A percentile compares a stretch with the other conserved stretches of the same genome.
Evolutionary conservation across 2,329 filamentous ascomycete genomes (phyloP).

Genomic region (Botrytis byssoidea): DNA sequence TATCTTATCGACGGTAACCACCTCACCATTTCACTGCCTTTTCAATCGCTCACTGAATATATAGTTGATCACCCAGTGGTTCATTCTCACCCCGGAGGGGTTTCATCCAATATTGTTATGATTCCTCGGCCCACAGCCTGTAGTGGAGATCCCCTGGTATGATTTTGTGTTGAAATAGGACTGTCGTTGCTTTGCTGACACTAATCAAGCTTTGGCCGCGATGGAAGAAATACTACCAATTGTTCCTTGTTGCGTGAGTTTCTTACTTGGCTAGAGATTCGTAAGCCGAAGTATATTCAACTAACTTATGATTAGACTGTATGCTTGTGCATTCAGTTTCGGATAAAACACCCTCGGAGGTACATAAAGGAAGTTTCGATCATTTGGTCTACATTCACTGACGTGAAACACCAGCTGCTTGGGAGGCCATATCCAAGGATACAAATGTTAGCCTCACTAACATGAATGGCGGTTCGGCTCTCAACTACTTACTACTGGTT

Average conservation of each 20-base stretch:
- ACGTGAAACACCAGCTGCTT: not conserved
- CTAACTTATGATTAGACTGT: not conserved
- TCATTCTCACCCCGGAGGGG: not conserved
- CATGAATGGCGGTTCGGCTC: not conserved
- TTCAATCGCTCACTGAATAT: not conserved
- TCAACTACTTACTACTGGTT: not conserved
- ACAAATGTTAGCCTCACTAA: not conserved
- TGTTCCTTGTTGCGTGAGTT: not conserved
- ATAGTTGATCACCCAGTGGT: not conserved
- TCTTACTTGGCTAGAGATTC: not conserved
- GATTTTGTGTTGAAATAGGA: not conserved
- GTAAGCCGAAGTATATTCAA: not conserved
- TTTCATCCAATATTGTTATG: not conserved
- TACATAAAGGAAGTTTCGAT: not conserved
- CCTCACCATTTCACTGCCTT: not conserved
- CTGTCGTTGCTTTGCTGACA: not conserved
- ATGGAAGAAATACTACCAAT: not conserved
- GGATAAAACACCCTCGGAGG: not conserved
- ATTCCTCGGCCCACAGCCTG: not conserved
- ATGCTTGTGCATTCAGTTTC: not conserved
- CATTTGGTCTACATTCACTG: not conserved
- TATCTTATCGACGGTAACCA: not conserved
- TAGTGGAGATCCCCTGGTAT: not conserved
- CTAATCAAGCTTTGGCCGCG: not conserved
- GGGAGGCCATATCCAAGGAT: not conserved